Evolutionary conservation across 2,329 filamentous ascomycete species (phyloP).

Genomic region (Penicillium sp.): DNA sequence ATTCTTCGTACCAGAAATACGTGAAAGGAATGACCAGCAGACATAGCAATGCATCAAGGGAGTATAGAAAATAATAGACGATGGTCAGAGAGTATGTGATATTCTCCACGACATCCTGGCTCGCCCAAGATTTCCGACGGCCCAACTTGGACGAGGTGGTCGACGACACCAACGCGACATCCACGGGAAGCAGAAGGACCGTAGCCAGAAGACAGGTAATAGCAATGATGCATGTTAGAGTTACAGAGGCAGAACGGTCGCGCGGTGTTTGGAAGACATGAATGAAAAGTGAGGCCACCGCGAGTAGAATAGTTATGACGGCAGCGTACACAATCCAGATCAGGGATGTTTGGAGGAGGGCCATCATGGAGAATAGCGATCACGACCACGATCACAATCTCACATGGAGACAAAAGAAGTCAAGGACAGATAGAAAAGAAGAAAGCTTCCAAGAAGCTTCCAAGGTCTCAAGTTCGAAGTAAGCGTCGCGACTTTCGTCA

Average conservation of each 20-base stretch:
- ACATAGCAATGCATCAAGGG: conserved; percentile 83
- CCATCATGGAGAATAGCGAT: conserved; percentile 44
- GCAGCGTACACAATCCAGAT: conserved; percentile 94
- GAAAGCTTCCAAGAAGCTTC: not conserved
- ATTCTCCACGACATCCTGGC: conserved; percentile 68
- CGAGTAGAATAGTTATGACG: conserved; percentile 69
- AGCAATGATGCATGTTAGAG: conserved; percentile 77
- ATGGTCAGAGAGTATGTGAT: conserved; percentile 78
- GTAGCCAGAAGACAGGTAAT: conserved; percentile 85
- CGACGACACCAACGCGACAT: conserved; percentile 89
- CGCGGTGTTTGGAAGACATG: conserved; percentile 86
- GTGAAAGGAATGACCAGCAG: conserved; percentile 87
- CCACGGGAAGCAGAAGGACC: conserved; percentile 85
- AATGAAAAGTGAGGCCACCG: conserved; percentile 77
- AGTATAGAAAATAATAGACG: conserved; percentile 91
- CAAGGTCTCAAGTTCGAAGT: not conserved
- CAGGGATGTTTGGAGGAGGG: conserved; percentile 75
- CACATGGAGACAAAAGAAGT: conserved; percentile 9
- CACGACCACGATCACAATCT: conserved; percentile 8
- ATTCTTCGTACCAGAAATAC: conserved; percentile 98
- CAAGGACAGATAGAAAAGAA: not conserved
- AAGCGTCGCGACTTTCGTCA: conserved; percentile 16
- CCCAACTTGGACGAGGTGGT: conserved; percentile 72
- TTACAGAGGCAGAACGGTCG: conserved; percentile 78
- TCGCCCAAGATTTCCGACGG: conserved; percentile 91